phyloP scores from a whole-genome alignment of 2,329 filamentous ascomycete genomes.

The Fusarium nanum region DNA sequence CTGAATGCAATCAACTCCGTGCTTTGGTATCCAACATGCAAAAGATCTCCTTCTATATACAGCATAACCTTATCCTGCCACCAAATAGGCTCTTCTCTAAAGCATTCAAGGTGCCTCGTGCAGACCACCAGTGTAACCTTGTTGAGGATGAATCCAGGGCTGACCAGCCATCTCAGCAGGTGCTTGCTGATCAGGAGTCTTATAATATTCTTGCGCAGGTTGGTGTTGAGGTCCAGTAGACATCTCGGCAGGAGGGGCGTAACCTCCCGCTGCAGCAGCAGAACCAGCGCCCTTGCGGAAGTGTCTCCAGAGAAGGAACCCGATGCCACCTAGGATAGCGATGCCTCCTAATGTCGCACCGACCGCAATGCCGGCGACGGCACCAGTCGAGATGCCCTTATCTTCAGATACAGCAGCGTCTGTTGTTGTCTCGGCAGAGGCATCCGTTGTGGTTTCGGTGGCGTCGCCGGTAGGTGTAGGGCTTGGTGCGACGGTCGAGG shows the following conservation, averaged over 20 bases:
- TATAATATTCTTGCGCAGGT: constrained; percentile 28
- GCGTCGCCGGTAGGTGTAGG: background rate
- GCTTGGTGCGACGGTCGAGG: constrained; percentile 3
- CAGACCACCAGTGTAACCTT: constrained; percentile 22
- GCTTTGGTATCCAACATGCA: background rate
- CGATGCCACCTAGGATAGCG: constrained; percentile 24
- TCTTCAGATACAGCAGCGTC: background rate
- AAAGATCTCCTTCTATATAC: background rate
- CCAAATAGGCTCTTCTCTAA: background rate
- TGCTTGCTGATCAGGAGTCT: constrained; percentile 8
- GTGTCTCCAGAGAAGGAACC: constrained; percentile 42
- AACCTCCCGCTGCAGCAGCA: background rate
- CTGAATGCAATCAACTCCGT: constrained; percentile 26
- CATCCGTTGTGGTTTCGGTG: constrained; percentile 8
- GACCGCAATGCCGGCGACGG: constrained; percentile 44
- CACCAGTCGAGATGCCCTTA: constrained; percentile 34
- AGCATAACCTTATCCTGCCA: background rate
- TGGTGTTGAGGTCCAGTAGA: constrained; percentile 2
- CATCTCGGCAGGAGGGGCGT: constrained; percentile 10
- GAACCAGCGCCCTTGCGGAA: constrained; percentile 17
- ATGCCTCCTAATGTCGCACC: constrained; percentile 40
- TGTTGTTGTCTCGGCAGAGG: constrained; percentile 1
- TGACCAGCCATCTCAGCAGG: constrained; percentile 30
- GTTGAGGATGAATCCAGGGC: constrained; percentile 17
- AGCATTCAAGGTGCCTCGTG: constrained; percentile 29